phyloP scores from a whole-genome alignment of 805 yeast genomes.

The Metschnikowia koreensis region DNA sequence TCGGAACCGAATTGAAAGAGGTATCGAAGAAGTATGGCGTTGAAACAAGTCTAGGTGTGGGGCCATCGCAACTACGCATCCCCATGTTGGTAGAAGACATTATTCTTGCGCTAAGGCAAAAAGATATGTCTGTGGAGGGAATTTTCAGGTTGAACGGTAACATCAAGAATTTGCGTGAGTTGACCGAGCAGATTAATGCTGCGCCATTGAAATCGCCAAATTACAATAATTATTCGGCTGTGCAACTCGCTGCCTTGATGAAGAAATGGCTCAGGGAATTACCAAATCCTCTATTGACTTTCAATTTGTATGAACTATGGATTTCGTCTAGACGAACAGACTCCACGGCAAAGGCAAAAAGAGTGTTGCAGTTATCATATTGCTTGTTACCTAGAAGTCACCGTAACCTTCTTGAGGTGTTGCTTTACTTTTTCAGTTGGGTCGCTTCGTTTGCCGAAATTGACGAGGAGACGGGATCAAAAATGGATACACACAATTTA shows the following conservation, averaged over 20 bases:
- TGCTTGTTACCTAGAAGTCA: constrained; percentile 78
- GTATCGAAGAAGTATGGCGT: constrained; percentile 73
- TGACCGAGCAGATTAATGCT: constrained; percentile 70
- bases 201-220: constrained; percentile 71
- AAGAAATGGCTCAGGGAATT: constrained; percentile 89
- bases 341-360: constrained; percentile 45
- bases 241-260: constrained; percentile 88
- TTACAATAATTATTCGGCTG: constrained; percentile 72
- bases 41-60: constrained; percentile 81
- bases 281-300: constrained; percentile 87
- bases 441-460: constrained; percentile 92
- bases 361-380: constrained; percentile 62
- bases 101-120: constrained; percentile 76
- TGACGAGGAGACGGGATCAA: constrained; percentile 81
- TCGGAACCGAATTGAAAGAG: constrained; percentile 72
- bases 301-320: constrained; percentile 74
- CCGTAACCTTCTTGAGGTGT: constrained; percentile 82
- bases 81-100: constrained; percentile 88
- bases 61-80: constrained; percentile 72
- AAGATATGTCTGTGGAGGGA: constrained; percentile 95
- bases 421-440: constrained; percentile 87
- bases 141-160: constrained; percentile 96
- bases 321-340: constrained; percentile 58
- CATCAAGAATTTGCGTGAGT: constrained; percentile 71
- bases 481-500: constrained; percentile 93